Evolutionary conservation across 305 asterid genomes (phyloP), one percentile per base, ranked within the genome.

Genomic region (Striga hermonthica): DNA sequence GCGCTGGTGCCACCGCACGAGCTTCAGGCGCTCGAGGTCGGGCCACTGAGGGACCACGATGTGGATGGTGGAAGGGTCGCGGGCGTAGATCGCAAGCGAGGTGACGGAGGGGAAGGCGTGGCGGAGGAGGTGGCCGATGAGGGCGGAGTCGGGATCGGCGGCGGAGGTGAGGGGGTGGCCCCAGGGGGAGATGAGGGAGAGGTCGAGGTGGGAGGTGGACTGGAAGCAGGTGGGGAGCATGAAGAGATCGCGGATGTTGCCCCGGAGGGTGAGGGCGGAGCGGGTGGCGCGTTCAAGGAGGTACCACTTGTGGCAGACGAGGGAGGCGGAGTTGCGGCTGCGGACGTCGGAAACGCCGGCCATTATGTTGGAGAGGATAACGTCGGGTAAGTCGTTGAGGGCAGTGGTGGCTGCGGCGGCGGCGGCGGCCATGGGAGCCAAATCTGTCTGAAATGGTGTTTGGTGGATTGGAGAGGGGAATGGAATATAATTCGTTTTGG

Each of bases 1-100:
- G 2, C 98, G 78, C 75, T 86, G 96, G 75, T 92, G 98, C 96
- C 96, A 92, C 0, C 97, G 72, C 52, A 89, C 93, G 70, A 92
- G 95, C 84, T 84, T 92, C 7, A 83, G 68, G 76, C 65, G 79
- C 41, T 69, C 52, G 67, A 86, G 60, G 11, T 28, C 14, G 1
- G 73, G 81, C 95, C 95, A 92, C 58, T 70, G 80, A 5, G 89
- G 64, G 6, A 83, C 71, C 1, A 87, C 41, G 10, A 83, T 74
- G 66, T 76, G 80, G 7, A 89, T 73, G 9, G 81, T 76, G 4
- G 73, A 65, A 0, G 80, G 79, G 74, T 84, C 76, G 4, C 93
- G 75, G 8, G 90, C 88, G 43, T 87, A 89, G 73, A 92, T 37
- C 14, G 83, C 80, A 44, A 92, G 79, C 16, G 93, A 81, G 57